phyloP scores from a whole-genome alignment of 208 protist species.

The Crithidia fasciculata region DNA sequence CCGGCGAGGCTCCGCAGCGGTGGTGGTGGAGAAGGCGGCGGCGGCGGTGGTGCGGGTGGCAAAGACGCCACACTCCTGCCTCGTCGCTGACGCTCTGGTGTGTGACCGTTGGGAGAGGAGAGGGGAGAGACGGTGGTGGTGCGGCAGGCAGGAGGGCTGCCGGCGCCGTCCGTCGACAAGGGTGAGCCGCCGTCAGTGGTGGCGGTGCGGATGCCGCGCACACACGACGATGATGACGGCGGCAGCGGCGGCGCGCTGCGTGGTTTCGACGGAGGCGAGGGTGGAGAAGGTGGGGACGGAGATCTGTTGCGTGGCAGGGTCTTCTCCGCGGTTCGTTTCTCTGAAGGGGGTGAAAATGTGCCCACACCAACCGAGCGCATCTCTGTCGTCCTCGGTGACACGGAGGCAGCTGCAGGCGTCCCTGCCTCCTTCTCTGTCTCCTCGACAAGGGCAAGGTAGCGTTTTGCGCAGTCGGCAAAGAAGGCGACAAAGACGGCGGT shows the following conservation, averaged over 20 bases:
- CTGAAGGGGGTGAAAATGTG: too few species aligned
- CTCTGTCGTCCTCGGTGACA: too few species aligned
- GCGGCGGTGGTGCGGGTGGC: neutral
- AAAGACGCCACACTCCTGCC: neutral
- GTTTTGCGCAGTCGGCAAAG: constrained; percentile 23
- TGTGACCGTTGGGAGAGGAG: constrained; percentile 11
- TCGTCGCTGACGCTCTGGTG: neutral
- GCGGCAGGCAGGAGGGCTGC: constrained; percentile 30
- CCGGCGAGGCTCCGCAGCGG: neutral
- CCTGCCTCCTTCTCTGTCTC: neutral
- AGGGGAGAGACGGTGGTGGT: constrained; percentile 29
- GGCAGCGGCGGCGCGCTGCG: neutral
- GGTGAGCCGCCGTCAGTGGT: neutral
- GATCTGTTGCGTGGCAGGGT: too few species aligned
- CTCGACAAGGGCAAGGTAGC: constrained; percentile 19
- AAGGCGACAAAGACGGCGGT: constrained; percentile 26
- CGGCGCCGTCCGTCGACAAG: neutral
- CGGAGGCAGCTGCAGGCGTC: neutral
- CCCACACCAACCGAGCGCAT: too few species aligned
- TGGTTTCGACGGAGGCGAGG: neutral
- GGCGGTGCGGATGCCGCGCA: constrained; percentile 6
- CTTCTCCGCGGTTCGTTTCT: too few species aligned
- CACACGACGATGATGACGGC: constrained; percentile 16
- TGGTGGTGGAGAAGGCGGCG: neutral
- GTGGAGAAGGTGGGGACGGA: neutral